Conservation (phyloP, 495 filamentous ascomycete genomes). For the Aspergillus biplanus region DNA sequence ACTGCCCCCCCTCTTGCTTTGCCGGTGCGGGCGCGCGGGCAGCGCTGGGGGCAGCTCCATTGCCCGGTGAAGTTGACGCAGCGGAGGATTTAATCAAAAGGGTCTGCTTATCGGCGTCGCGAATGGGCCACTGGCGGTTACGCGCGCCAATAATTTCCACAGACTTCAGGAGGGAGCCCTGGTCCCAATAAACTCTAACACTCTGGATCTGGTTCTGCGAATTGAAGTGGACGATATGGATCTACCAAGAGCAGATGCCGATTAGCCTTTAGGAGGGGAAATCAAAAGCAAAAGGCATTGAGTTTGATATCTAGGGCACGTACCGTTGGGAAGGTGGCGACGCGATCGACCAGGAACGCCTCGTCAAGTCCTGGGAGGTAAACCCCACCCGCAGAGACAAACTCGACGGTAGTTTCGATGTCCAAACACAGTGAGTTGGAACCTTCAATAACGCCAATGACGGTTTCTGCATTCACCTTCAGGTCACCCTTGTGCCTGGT, state of each 20-base stretch:
- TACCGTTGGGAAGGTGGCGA: conserved; percentile 83
- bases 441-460: conserved; percentile 73
- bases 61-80: conserved; percentile 23
- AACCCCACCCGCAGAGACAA: conserved; percentile 76
- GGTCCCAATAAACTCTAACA: conserved; percentile 92
- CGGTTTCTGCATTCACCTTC: conserved; percentile 77
- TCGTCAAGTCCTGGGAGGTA: conserved; percentile 92
- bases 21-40: conserved; percentile 21
- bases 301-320: conserved; percentile 5
- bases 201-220: conserved; percentile 73
- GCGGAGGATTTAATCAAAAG: conserved; percentile 63
- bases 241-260: conserved; percentile 49
- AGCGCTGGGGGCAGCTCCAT: conserved; percentile 9
- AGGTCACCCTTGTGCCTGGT: conserved; percentile 60
- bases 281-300: neutral
- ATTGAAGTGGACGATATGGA: conserved; percentile 90
- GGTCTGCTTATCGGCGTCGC: conserved; percentile 82
- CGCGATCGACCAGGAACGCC: conserved; percentile 87
- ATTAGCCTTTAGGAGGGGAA: conserved; percentile 7
- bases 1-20: conserved; percentile 19
- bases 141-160: conserved; percentile 90
- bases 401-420: conserved; percentile 82
- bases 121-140: conserved; percentile 91
- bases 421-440: conserved; percentile 71
- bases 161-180: conserved; percentile 88